Percentiles rank a stretch among this genome's conserved stretches.
phyloP scores from a whole-genome alignment of 257 asterid genomes.

The Solanum lycopersicoides region DNA sequence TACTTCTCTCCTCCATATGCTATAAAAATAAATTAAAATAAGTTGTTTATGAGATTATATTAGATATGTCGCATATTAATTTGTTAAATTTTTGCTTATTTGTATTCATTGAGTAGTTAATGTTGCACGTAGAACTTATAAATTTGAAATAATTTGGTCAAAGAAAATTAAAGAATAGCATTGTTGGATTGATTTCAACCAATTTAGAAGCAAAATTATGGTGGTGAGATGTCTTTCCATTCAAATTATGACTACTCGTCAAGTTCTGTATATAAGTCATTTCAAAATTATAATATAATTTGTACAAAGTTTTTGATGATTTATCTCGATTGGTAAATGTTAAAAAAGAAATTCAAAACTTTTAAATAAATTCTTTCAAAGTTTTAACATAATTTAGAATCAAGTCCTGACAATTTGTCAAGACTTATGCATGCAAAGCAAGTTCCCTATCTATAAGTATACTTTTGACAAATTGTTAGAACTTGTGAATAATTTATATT shows the following conservation, averaged over 20 bases:
- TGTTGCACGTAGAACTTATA: not conserved
- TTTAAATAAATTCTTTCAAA: not conserved
- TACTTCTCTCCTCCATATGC: not conserved
- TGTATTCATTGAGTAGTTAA: not conserved
- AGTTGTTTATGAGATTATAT: not conserved
- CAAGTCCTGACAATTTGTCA: not conserved
- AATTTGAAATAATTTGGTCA: not conserved
- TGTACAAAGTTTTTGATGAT: not conserved
- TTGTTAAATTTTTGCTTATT: not conserved
- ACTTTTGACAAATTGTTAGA: not conserved
- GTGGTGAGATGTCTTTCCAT: not conserved
- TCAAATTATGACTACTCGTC: not conserved
- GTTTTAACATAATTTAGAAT: not conserved
- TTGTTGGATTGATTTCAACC: not conserved
- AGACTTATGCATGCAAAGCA: not conserved
- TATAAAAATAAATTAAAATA: not conserved
- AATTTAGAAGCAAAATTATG: not conserved
- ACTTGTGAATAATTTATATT: not conserved
- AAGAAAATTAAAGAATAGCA: not conserved
- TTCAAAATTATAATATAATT: not conserved
- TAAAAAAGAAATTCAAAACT: not conserved
- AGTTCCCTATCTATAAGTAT: not conserved
- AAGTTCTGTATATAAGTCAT: not conserved
- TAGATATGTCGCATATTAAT: no score
- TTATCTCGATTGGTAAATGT: not conserved